Evolutionary conservation across 2,329 filamentous ascomycete species (phyloP).

Genomic region (Stenocarpella maydis): DNA sequence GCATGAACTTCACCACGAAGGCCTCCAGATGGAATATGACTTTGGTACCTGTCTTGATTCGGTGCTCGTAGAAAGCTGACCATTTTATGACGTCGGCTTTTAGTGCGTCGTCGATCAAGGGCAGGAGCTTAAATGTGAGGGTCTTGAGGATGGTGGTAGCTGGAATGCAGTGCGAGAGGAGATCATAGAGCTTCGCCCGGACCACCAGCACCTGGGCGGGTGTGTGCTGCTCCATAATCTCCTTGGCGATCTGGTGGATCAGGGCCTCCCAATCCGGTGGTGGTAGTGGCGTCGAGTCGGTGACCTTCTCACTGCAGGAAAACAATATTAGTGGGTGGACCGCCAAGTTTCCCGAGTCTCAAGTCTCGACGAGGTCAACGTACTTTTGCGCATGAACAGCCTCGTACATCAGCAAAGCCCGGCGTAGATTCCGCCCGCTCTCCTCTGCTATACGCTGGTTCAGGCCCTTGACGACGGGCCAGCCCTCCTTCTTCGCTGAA

Average conservation of each 20-base stretch:
- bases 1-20: constrained; percentile 99
- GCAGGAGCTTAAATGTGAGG: constrained; percentile 90
- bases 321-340: constrained; percentile 22
- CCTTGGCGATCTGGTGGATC: constrained; percentile 86
- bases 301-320: constrained; percentile 79
- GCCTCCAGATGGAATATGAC: constrained; percentile 98
- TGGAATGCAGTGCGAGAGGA: constrained; percentile 96
- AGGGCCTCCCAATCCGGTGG: constrained; percentile 97
- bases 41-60: constrained; percentile 90
- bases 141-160: constrained; percentile 94
- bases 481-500: constrained; percentile 81
- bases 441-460: constrained; percentile 88
- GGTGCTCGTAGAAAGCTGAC: constrained; percentile 97
- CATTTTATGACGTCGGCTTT: constrained; percentile 94
- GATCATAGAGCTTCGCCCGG: constrained; percentile 93
- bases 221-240: constrained; percentile 93
- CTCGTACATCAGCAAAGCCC: constrained; percentile 95
- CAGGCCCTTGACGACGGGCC: constrained; percentile 77
- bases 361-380: constrained; percentile 45
- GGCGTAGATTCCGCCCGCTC: constrained; percentile 88
- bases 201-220: constrained; percentile 88
- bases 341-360: not conserved
- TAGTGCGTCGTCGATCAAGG: constrained; percentile 84
- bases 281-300: constrained; percentile 86
- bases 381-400: constrained; percentile 97